Base-by-base conservation (phyloP, 192 early-diverging fungal genomes). In the Gonapodya sp. region DNA sequence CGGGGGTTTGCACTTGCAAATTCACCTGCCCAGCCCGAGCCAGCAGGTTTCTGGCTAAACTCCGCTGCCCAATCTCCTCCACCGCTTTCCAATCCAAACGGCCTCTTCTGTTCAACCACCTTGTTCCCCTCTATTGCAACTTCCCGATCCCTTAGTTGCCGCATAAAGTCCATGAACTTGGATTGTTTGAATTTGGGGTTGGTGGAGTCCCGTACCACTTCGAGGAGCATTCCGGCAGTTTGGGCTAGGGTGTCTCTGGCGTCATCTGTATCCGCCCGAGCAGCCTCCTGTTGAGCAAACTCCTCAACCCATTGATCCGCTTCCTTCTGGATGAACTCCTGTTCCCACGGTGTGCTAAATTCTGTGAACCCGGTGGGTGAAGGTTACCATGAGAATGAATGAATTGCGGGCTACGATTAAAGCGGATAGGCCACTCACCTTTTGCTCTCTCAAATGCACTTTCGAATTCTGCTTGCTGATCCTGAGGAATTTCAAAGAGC, bases 141-240 rank as follows among this genome's bases (percentile, higher is more conserved):
- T 84, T 97, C 92, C 30, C 91, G 87, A 87, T 99, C 95, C 30
- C 95, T 89, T 73, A 99, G 86, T 83, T 96, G 89, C 79, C 94
- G 88, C 96, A 99, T 98, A 84, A 99, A 92, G 16, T 88, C 90
- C 86, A 98, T 85, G 81, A 99, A 99, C 46, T 94, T 91, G 18
- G 95, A 97, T 79, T 93, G 89, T 81, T 93, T 92, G 82, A 99
- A 96, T 86, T 98, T 98, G 35, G 97, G 95, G 79, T 98, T 97
- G 46, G 89, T 86, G 1, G 92, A 87, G n/a, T 82, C 85, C 35
- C 90, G 84, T 24, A 98, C 93, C 35, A 92, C 89, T 35, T 94
- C 91, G 18, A 97, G 83, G 33, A 99, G 88, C 79, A 93, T 86
- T 8, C 90, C 92, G 34, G 97, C 97, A 0, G 94, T 94, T 73